A percentile compares a stretch with the other conserved stretches of the same genome.
phyloP scores from a whole-genome alignment of 495 filamentous ascomycete species.

The Evernia prunastri region DNA sequence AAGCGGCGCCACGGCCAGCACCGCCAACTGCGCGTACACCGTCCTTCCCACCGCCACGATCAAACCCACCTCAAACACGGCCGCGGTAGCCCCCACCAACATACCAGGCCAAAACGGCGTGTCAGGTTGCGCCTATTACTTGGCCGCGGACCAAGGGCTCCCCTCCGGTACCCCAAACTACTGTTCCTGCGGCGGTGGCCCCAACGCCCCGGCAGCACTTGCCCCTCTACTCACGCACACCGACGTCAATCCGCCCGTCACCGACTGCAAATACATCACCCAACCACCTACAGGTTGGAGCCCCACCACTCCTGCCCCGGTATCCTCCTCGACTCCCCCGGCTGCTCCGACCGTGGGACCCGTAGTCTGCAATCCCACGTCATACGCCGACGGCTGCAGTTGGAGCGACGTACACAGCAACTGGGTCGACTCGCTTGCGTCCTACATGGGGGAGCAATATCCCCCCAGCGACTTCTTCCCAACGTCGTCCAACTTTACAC shows the following conservation, averaged over 20 bases:
- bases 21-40: slow-evolving; percentile 10
- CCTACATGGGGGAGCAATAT: too few relatives aligned
- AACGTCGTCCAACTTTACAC: too few relatives aligned
- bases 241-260: slow-evolving; percentile 3
- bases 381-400: too few relatives aligned
- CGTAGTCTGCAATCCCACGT: too few relatives aligned
- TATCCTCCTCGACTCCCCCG: slow-evolving; percentile 13
- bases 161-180: slow-evolving; percentile 6
- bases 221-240: slow-evolving; percentile 10
- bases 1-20: slow-evolving; percentile 4
- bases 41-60: slow-evolving; percentile 6
- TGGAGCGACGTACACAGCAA: too few relatives aligned
- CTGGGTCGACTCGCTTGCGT: too few relatives aligned
- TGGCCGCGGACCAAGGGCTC: neutral
- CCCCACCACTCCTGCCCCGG: neutral
- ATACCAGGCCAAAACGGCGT: slow-evolving; percentile 5
- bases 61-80: neutral
- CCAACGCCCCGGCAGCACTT: neutral
- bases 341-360: too few relatives aligned
- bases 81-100: slow-evolving; percentile 1
- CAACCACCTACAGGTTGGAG: slow-evolving; percentile 3
- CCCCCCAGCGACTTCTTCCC: too few relatives aligned
- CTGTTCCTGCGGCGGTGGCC: slow-evolving; percentile 5
- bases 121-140: slow-evolving; percentile 6
- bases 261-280: slow-evolving; percentile 1